A percentile compares a stretch with the other conserved stretches of the same genome.
phyloP scores from a whole-genome alignment of 2,329 filamentous ascomycete genomes.

The Chaetothyriales sp. region DNA sequence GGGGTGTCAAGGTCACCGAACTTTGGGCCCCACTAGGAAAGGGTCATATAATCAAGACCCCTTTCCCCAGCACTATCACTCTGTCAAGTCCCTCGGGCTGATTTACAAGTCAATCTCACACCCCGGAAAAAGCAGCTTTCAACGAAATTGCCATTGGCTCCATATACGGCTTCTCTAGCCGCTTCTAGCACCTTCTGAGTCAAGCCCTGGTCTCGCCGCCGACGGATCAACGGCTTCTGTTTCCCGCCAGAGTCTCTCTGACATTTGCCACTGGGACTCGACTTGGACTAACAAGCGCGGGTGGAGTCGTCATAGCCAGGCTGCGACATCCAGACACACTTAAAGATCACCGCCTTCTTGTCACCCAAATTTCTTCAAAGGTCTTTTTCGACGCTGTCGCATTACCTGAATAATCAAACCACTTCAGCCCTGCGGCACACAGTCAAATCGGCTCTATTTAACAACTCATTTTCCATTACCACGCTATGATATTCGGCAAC shows the following conservation, averaged over 20 bases:
- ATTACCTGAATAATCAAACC: slow-evolving; percentile 4
- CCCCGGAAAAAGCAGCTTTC: neutral
- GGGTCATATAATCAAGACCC: neutral
- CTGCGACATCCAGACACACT: neutral
- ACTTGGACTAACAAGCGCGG: neutral
- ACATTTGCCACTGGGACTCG: neutral
- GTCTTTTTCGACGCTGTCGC: slow-evolving; percentile 5
- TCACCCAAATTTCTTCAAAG: neutral
- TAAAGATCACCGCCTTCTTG: neutral
- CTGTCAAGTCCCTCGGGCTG: neutral
- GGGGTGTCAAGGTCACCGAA: neutral
- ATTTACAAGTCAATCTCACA: neutral
- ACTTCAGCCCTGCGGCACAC: slow-evolving; percentile 1
- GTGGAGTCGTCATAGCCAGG: neutral
- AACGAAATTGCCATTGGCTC: slow-evolving; percentile 3
- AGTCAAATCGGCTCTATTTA: slow-evolving; percentile 11
- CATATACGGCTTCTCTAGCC: slow-evolving; percentile 5
- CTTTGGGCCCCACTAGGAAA: neutral
- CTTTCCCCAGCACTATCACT: neutral
- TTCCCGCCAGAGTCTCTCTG: neutral
- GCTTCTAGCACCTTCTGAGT: slow-evolving; percentile 6
- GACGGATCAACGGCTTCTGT: neutral
- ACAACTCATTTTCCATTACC: slow-evolving; percentile 3
- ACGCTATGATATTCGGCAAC: slow-evolving; percentile 19
- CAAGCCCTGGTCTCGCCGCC: neutral